Evolutionary conservation across 495 filamentous ascomycete species (phyloP).

Genomic region (Penicillium verhagenii): DNA sequence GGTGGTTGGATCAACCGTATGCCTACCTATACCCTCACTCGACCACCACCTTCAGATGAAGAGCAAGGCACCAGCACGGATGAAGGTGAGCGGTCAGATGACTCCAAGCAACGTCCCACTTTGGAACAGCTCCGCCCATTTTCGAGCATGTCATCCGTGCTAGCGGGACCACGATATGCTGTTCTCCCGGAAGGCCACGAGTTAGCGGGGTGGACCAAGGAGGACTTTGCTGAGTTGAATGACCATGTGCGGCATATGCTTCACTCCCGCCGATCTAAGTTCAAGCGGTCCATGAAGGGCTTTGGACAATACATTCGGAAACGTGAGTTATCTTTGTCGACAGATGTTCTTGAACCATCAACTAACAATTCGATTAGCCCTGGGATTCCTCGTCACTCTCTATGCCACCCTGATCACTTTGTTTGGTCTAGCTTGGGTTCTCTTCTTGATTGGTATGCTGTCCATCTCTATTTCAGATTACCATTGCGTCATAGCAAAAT

Average conservation of each 20-base stretch:
- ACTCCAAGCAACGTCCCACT: slow-evolving; percentile 25
- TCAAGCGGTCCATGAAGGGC: slow-evolving; percentile 71
- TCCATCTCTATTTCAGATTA: not conserved
- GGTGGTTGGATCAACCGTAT: slow-evolving; percentile 64
- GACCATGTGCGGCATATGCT: slow-evolving; percentile 81
- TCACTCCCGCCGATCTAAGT: slow-evolving; percentile 71
- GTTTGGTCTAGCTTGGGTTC: slow-evolving; percentile 79
- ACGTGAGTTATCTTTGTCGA: slow-evolving; percentile 42
- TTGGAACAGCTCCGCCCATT: slow-evolving; percentile 28
- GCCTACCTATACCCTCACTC: slow-evolving; percentile 72
- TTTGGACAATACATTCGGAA: slow-evolving; percentile 72
- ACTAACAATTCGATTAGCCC: slow-evolving; percentile 36
- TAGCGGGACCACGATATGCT: slow-evolving; percentile 38
- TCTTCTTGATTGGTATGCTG: slow-evolving; percentile 69
- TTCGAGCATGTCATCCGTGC: slow-evolving; percentile 33
- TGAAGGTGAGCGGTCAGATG: slow-evolving; percentile 26
- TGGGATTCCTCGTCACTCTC: slow-evolving; percentile 73
- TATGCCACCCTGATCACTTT: slow-evolving; percentile 80
- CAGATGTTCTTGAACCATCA: not conserved
- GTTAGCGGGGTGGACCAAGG: slow-evolving; percentile 65
- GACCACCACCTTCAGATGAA: slow-evolving; percentile 33
- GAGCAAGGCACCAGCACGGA: slow-evolving; percentile 34
- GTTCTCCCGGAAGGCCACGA: slow-evolving; percentile 55
- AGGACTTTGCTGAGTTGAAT: slow-evolving; percentile 70
- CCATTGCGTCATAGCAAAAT: not conserved